phyloP scores from a whole-genome alignment of 805 yeast species.

The Starmera dryadoides region DNA sequence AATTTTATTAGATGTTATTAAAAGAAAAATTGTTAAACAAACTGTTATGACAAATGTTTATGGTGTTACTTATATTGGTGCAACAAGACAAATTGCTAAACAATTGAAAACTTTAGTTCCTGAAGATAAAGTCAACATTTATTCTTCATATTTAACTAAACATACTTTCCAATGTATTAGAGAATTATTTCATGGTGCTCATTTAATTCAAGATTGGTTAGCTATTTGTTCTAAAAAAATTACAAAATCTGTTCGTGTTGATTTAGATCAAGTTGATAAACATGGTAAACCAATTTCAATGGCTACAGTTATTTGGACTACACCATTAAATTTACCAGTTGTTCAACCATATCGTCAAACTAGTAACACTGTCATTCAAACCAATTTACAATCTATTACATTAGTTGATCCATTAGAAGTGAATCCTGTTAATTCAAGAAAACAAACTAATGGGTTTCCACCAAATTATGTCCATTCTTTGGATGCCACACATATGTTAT shows the following conservation, averaged over 20 bases:
- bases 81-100: constrained; percentile 78
- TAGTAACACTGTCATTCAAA: constrained; percentile 58
- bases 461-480: constrained; percentile 93
- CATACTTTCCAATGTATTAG: constrained; percentile 81
- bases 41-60: constrained; percentile 98
- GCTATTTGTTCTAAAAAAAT: constrained; percentile 80
- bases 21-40: constrained; percentile 89
- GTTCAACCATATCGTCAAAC: constrained; percentile 90
- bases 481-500: constrained; percentile 94
- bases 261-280: constrained; percentile 37
- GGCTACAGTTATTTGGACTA: constrained; percentile 95
- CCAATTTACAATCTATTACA: constrained; percentile 81
- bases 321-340: constrained; percentile 91
- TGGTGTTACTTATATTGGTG: constrained; percentile 94
- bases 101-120: constrained; percentile 59
- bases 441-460: constrained; percentile 90
- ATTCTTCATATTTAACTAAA: constrained; percentile 60
- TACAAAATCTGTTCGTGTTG: constrained; percentile 68
- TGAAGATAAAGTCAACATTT: constrained; percentile 38
- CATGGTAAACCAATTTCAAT: constrained; percentile 58
- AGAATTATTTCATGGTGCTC: constrained; percentile 86
- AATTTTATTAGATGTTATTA: constrained; percentile 33
- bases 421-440: constrained; percentile 76
- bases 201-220: constrained; percentile 93
- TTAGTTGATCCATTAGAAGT: constrained; percentile 84